Base-by-base conservation (phyloP, 2,329 filamentous ascomycete species). In the Pseudopyricularia javanii region DNA sequence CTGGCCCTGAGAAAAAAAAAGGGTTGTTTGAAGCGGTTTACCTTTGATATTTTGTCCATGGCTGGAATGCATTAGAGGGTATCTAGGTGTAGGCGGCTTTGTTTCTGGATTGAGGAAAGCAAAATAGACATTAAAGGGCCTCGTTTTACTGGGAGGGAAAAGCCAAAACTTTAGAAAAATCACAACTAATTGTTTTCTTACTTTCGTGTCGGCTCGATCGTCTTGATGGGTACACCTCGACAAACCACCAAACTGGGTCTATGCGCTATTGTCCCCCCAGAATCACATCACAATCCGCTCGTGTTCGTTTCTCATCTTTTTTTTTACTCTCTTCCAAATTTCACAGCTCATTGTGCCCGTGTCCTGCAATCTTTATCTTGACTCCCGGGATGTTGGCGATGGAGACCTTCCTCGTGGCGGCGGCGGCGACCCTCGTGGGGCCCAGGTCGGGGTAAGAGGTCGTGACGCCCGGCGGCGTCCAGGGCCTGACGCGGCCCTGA, bases 401-500 rank as follows among this genome's bases (percentile, higher is more conserved):
- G 20, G 55, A 54, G 14, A 54, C 24, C 51, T 20, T 51, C 35
- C 55, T 49, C 2, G 51, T 47, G 8, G 49, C 52, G 30, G 33
- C 22, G 26, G 58, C 60, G 1, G 60, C 59, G 22, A 59, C 59
- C 33, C 61, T 56, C 1, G 59, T 62, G 2, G 61, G 60, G 1
- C 54, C 56, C 1, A 58, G 55, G 43, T 62, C 56, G 1, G 61
- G 57, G 22, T 59, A 57, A 11, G 56, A 56, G 9, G 56, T 57
- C 2, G 60, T 57, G 24, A 59, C 59, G 2, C 63, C 64, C 1
- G 62, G 58, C 33, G 61, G 62, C 22, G 57, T 60, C 67, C 65
- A 70, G 2, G 66, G 63, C 56, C 63, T 64, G 48, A 69, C 56
- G 7, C 63, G 57, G 3, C 64, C 67, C 51, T 69, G 64, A 59